A percentile compares a stretch with the other conserved stretches of the same genome.
Conservation (phyloP, 2,329 filamentous ascomycete species). For the Mariannaea elegans region DNA sequence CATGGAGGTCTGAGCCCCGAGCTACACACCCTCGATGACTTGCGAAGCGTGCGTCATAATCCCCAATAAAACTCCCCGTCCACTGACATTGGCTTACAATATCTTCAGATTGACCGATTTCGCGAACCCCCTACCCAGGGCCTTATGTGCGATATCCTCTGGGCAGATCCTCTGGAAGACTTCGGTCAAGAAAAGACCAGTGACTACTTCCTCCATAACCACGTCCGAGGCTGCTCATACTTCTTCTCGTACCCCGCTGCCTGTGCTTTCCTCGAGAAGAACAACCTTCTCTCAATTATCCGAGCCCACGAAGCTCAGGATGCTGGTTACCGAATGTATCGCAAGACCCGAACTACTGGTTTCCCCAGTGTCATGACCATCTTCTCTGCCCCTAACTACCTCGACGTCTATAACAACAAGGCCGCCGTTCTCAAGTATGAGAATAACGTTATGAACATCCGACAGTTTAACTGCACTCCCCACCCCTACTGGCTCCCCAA, state of each 20-base stretch:
- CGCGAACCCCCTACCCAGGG: conserved; percentile 96
- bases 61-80: neutral
- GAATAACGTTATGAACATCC: conserved; percentile 99
- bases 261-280: conserved; percentile 98
- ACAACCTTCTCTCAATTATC: conserved; percentile 96
- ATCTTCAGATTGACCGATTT: conserved; percentile 88
- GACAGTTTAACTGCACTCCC: conserved; percentile 99
- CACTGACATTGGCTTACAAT: conserved; percentile 20
- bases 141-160: conserved; percentile 98
- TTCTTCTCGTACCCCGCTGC: conserved; percentile 99
- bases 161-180: conserved; percentile 97
- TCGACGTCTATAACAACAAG: conserved; percentile 99
- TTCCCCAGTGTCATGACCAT: conserved; percentile 99
- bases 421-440: conserved; percentile 98
- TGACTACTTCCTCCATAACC: conserved; percentile 97
- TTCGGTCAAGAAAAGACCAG: conserved; percentile 99
- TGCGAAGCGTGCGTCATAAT: conserved; percentile 76
- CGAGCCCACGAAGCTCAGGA: conserved; percentile 98
- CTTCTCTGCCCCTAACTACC: conserved; percentile 98
- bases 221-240: conserved; percentile 97
- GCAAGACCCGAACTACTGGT: conserved; percentile 96
- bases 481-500: conserved; percentile 99
- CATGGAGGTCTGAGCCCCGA: conserved; percentile 97
- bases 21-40: conserved; percentile 92
- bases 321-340: conserved; percentile 98